Percentiles rank a stretch among this genome's conserved stretches.
phyloP scores from a whole-genome alignment of 2,329 filamentous ascomycete species.

The Alternaria sp. region DNA sequence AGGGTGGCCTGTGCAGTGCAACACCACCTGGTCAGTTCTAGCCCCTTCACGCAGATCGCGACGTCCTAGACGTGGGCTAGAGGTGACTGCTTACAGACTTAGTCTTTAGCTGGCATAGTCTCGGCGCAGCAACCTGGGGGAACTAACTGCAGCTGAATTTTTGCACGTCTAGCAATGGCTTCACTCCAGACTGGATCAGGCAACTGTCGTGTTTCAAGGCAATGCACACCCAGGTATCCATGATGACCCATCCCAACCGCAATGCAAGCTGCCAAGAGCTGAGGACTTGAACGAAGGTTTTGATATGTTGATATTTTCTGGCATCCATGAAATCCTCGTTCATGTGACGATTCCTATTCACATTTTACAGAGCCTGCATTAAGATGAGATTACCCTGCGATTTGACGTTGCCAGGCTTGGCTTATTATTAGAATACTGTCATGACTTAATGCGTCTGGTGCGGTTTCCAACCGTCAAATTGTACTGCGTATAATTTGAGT shows the following conservation, averaged over 20 bases:
- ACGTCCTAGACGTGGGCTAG: background rate
- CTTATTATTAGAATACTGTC: background rate
- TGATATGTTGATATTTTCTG: background rate
- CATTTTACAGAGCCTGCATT: background rate
- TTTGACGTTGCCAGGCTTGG: background rate
- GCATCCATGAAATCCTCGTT: background rate
- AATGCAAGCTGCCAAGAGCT: background rate
- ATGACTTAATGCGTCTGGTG: background rate
- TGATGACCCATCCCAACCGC: background rate
- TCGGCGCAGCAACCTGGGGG: background rate
- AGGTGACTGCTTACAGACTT: background rate
- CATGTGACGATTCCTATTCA: background rate
- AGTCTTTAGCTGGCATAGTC: background rate
- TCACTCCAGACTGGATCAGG: background rate
- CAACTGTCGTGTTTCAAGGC: background rate
- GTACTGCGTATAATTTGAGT: background rate
- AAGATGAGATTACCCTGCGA: background rate
- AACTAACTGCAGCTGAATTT: background rate
- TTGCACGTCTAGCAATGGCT: background rate
- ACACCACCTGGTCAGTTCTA: background rate
- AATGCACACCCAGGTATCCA: background rate
- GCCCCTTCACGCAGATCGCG: background rate
- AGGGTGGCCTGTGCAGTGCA: background rate
- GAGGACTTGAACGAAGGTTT: background rate
- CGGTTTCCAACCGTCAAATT: background rate